These are phyloP conservation scores for Sporothrix pseudoabietina DNA, from an alignment of 2,329 filamentous ascomycete species.

Conservation along the genomic window DNA sequence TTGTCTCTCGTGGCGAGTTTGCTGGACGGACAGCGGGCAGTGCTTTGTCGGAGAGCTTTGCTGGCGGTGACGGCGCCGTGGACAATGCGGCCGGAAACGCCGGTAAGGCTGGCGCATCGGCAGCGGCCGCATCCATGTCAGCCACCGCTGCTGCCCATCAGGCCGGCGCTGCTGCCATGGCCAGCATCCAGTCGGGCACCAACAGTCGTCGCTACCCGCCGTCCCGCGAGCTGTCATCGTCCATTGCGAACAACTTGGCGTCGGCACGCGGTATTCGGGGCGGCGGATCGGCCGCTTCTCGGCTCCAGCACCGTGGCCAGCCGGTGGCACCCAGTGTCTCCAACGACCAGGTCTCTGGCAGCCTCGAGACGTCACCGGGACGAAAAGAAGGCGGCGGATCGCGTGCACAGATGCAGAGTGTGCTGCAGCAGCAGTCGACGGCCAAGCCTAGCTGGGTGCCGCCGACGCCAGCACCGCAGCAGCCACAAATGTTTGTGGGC, in stretches of 20 bases:
- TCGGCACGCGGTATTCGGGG: conserved; percentile 76
- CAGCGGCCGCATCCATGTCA: conserved; percentile 33
- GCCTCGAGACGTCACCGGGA: conserved; percentile 54
- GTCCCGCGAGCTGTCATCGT: conserved; percentile 72
- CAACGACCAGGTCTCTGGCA: conserved; percentile 71
- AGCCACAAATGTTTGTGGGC: conserved; percentile 37
- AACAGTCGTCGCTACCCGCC: conserved; percentile 52
- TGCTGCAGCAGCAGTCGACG: conserved; percentile 54
- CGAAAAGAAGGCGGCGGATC: conserved; percentile 53
- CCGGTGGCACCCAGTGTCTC: conserved; percentile 73
- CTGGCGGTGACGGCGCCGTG: neutral
- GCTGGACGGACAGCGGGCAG: neutral
- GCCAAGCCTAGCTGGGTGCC: conserved; percentile 58
- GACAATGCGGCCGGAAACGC: neutral
- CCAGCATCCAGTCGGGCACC: conserved; percentile 33
- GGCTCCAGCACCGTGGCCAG: conserved; percentile 62
- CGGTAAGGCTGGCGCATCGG: neutral
- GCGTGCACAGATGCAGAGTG: conserved; percentile 57
- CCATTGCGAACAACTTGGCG: conserved; percentile 85
- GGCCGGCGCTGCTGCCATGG: conserved; percentile 30
- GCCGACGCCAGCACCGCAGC: conserved; percentile 38
- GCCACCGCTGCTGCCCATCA: conserved; percentile 37
- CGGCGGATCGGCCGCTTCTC: conserved; percentile 39
- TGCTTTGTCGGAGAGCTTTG: neutral
- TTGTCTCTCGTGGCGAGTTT: conserved; percentile 35